Evolutionary conservation across 2,329 filamentous ascomycete species (phyloP).

Genomic region (Metarhizium robertsii): DNA sequence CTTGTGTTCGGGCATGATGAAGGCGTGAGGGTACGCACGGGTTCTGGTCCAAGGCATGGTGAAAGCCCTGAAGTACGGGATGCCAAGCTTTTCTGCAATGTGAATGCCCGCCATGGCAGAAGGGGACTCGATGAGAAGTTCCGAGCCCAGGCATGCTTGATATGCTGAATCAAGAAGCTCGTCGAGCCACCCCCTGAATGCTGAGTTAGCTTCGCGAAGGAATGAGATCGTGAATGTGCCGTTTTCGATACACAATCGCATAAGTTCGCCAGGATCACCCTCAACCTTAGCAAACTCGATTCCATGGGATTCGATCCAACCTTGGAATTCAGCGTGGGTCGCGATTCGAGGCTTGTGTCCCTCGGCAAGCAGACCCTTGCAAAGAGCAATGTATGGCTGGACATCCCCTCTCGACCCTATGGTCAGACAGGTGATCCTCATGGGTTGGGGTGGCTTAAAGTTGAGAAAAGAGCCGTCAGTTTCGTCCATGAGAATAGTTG

Average conservation of each 20-base stretch:
- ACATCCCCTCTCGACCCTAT: constrained; percentile 95
- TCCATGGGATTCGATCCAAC: constrained; percentile 84
- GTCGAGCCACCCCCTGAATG: constrained; percentile 93
- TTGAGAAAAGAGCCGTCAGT: constrained; percentile 78
- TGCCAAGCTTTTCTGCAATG: constrained; percentile 83
- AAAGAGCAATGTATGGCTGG: constrained; percentile 93
- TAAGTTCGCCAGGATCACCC: constrained; percentile 87
- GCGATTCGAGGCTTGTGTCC: constrained; percentile 83
- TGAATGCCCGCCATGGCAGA: constrained; percentile 97
- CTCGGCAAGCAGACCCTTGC: constrained; percentile 80
- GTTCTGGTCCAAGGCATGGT: constrained; percentile 99
- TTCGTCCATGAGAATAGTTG: constrained; percentile 83
- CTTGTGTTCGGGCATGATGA: constrained; percentile 85
- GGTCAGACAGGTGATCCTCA: constrained; percentile 85
- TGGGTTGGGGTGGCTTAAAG: constrained; percentile 72
- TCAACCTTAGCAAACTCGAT: constrained; percentile 86
- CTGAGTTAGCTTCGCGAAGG: constrained; percentile 73
- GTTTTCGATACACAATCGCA: constrained; percentile 93
- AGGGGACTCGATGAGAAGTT: constrained; percentile 89
- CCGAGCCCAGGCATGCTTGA: constrained; percentile 73
- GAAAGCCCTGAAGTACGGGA: constrained; percentile 95
- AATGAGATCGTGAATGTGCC: constrained; percentile 95
- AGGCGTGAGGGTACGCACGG: constrained; percentile 90
- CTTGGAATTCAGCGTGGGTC: constrained; percentile 82
- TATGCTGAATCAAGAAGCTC: constrained; percentile 76